Evolutionary conservation across 2,329 filamentous ascomycete species (phyloP).

Genomic region (Colletotrichum salicis): DNA sequence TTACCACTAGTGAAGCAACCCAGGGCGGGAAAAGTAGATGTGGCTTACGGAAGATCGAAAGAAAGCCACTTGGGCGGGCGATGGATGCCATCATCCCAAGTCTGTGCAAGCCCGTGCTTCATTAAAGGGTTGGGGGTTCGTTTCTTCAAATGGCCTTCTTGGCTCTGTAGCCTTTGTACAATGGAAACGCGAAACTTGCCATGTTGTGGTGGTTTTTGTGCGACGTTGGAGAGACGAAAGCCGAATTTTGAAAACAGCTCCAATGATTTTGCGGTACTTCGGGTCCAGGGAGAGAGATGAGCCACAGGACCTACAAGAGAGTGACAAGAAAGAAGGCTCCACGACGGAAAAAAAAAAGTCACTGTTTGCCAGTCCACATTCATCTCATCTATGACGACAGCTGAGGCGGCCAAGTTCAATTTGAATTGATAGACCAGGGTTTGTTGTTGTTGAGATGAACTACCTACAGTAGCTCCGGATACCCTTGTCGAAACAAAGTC

Average conservation of each 20-base stretch:
- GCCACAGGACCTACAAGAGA: not conserved
- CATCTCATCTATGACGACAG: constrained; percentile 13
- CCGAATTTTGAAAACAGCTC: not conserved
- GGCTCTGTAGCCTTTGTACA: not conserved
- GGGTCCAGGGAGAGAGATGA: not conserved
- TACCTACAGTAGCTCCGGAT: not conserved
- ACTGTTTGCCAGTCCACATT: not conserved
- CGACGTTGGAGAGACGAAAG: constrained; percentile 3
- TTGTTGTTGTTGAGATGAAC: constrained; percentile 2
- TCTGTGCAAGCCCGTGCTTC: constrained; percentile 10
- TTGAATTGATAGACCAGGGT: not conserved
- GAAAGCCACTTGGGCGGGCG: not conserved
- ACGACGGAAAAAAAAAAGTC: too few relatives aligned
- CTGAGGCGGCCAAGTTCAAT: not conserved
- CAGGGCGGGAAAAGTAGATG: constrained; percentile 10
- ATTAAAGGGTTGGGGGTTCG: not conserved
- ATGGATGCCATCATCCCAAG: constrained; percentile 16
- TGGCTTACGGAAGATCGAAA: constrained; percentile 14
- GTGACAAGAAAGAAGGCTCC: not conserved
- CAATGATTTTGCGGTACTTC: not conserved
- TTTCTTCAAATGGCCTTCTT: not conserved
- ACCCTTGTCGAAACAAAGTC: constrained; percentile 2
- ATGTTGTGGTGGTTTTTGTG: constrained; percentile 17
- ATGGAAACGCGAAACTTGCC: constrained; percentile 12
- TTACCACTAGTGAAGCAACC: not conserved